Base-by-base conservation (phyloP, 2,329 filamentous ascomycete genomes). In the Lecanicillium sp. region DNA sequence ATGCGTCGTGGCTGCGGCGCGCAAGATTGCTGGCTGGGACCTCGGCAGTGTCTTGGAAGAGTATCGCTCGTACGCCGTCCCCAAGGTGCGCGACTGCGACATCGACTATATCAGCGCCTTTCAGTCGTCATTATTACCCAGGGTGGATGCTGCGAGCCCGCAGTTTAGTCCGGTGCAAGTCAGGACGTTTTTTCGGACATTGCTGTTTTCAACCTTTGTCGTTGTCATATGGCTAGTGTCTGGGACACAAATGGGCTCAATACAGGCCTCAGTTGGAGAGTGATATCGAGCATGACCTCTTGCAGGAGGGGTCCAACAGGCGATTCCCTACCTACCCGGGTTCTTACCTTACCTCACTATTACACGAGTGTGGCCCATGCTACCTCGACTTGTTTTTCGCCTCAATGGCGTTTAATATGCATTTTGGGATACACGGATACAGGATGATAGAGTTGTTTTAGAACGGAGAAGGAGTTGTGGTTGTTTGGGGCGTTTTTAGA, bases 1-100 rank as follows among this genome's bases (percentile, higher is more conserved):
- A 17, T 95, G 88, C 54, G 82, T 92, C n/a, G 74, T 89, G 35
- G 89, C 79, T 14, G 80, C 84, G 41, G 72, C 94, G 45, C 80
- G 88, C 46, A 86, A 84, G 56, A 62, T 85, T 11, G 74, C 78
- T 12, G 78, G 83, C 12, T 86, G 84, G 79, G 65, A 77, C 14
- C 57, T 78, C 2, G 58, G 71, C 2, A 64, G 67, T 13, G 75
- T 85, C 27, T 59, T 92, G 27, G 69, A 77, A 36, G 89, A 96
- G 59, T 95, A 94, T 64, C 67, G 71, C 45, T 64, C 66, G 1
- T 89, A 80, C 49, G 77, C 78, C 1, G 63, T 67, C 25, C 72
- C 73, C 15, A 82, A 82, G 56, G 58, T 69, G 13, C 72, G 78
- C 30, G 74, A 79, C 10, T 72, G 71, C 28, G 78, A 82, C 44